Evolutionary conservation across 352 stramenopile genomes (phyloP).

Genomic region (Aphanomyces euteiches): DNA sequence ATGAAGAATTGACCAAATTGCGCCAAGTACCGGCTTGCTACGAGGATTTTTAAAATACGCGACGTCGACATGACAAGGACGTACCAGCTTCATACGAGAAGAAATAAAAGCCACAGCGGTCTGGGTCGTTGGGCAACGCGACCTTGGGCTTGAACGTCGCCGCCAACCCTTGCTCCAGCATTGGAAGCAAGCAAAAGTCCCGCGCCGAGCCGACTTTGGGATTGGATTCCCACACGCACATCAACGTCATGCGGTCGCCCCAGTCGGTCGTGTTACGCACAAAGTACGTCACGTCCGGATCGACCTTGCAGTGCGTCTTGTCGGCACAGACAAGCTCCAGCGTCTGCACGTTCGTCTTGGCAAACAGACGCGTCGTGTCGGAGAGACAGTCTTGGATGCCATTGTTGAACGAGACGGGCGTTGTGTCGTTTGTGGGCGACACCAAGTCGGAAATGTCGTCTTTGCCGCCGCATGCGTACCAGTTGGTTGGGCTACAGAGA

Average conservation of each 20-base stretch:
- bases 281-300: constrained; percentile 53
- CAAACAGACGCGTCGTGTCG: constrained; percentile 54
- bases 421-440: constrained; percentile 31
- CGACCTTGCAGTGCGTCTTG: constrained; percentile 39
- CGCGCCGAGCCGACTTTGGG: constrained; percentile 38
- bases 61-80: constrained; percentile 24
- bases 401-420: constrained; percentile 33
- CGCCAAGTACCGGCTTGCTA: constrained; percentile 48
- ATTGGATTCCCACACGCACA: constrained; percentile 70
- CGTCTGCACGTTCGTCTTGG: constrained; percentile 55
- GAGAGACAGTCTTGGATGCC: constrained; percentile 54
- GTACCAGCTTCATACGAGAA: constrained; percentile 74
- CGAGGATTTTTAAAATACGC: constrained; percentile 10
- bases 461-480: constrained; percentile 63
- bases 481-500: constrained; percentile 47
- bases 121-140: constrained; percentile 53
- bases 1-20: constrained; percentile 64
- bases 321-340: constrained; percentile 59
- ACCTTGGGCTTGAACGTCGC: constrained; percentile 46
- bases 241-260: constrained; percentile 59
- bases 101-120: constrained; percentile 71
- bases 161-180: constrained; percentile 54
- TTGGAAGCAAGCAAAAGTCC: constrained; percentile 54
- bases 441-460: constrained; percentile 42
- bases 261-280: constrained; percentile 60